Conservation (phyloP, 495 filamentous ascomycete genomes). For the Neurospora pannonica region DNA sequence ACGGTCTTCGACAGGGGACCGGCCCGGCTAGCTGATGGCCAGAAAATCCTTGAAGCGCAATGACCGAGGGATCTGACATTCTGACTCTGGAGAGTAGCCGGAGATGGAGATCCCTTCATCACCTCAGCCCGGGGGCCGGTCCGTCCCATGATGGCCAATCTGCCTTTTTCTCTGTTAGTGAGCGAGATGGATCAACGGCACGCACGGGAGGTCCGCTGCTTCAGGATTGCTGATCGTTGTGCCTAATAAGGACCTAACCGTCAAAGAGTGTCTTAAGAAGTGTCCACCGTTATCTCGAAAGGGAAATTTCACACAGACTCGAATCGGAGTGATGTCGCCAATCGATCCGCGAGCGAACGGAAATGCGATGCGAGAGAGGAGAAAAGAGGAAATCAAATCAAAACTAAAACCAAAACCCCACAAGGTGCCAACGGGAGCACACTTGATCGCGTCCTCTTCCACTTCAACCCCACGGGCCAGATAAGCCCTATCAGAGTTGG, state of each 20-base stretch:
- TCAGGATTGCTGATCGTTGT: not conserved
- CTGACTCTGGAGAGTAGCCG: not conserved
- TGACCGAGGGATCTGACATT: not conserved
- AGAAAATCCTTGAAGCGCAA: not conserved
- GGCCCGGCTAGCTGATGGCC: not conserved
- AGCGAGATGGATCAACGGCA: not conserved
- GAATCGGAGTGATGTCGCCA: not conserved
- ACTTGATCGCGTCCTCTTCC: not conserved
- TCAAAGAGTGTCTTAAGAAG: not conserved
- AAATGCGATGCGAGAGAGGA: not conserved
- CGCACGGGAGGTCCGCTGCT: not conserved
- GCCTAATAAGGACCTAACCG: not conserved
- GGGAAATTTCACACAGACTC: not conserved
- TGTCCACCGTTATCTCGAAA: not conserved
- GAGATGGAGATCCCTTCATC: not conserved
- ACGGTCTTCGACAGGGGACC: not conserved
- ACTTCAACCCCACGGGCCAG: not conserved
- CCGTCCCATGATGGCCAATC: not conserved
- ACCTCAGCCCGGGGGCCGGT: not conserved
- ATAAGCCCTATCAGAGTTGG: not conserved
- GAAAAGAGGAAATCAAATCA: not conserved
- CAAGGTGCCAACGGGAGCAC: not conserved
- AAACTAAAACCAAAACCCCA: not conserved
- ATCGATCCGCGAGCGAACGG: not conserved
- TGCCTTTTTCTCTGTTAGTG: not conserved